Percentiles rank a stretch among this genome's conserved stretches.
These are phyloP conservation scores for Mycena amicta DNA, from an alignment of 768 basidiomycete species.

Conservation along the genomic window DNA sequence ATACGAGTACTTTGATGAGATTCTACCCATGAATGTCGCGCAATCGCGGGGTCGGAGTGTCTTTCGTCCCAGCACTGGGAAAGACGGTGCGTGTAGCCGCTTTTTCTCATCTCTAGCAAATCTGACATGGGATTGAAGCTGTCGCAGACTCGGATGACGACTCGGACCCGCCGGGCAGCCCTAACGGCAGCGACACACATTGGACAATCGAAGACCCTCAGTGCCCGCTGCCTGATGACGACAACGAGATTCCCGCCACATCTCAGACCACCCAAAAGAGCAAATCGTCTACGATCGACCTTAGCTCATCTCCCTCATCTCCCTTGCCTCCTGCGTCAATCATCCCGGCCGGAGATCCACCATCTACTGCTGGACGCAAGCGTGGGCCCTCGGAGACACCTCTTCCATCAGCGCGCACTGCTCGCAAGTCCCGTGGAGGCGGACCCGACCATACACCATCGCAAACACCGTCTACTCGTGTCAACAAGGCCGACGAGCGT, in stretches of 20 bases:
- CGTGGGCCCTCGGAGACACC: background rate
- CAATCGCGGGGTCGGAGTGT: background rate
- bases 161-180: too few relatives aligned
- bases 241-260: too few relatives aligned
- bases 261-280: too few relatives aligned
- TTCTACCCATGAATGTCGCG: background rate
- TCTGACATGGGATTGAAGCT: too few relatives aligned
- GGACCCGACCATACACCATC: background rate
- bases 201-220: background rate
- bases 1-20: background rate
- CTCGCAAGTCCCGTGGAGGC: background rate
- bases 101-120: too few relatives aligned
- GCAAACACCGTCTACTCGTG: background rate
- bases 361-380: background rate
- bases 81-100: too few relatives aligned
- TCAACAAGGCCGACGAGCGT: background rate
- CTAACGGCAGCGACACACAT: background rate
- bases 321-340: too few relatives aligned
- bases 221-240: background rate
- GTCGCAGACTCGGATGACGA: too few relatives aligned
- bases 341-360: background rate
- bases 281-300: too few relatives aligned
- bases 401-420: background rate
- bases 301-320: too few relatives aligned
- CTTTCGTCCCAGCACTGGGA: background rate